Base-by-base conservation (phyloP, 352 stramenopile genomes). In the Phytophthora colocasiae region DNA sequence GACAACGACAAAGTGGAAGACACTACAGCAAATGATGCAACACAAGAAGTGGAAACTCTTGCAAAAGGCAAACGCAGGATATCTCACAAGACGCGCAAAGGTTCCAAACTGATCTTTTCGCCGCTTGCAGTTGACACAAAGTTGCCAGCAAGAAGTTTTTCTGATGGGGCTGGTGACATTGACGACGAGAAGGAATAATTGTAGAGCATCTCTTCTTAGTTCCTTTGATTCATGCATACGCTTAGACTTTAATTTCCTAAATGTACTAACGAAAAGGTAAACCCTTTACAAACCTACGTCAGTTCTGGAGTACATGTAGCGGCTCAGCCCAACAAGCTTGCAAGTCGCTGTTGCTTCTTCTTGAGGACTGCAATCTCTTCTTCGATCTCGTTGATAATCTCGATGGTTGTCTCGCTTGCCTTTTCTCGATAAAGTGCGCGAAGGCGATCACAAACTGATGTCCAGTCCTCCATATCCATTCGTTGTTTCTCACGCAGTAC, bases 71-170 rank as follows among this genome's bases (percentile, higher is more conserved):
- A 69, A 4, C 74, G 60, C 34, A 73, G 57, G 48, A 67, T 70
- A 14, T 66, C 64, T 0, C 45, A 72, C 34, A 73, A 70, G 47
- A 69, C 51, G 11, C 63, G 47, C 22, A 45, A 80, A 60, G 75
- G 62, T 5, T 53, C 73, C n/a, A 80, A 83, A 44, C 22, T 85
- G 41, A 68, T 83, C 8, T 81, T 81, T 34, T 85, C 76, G 1
- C 78, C 76, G 1, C 56, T 85, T 46, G 73, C 71, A 31, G 56
- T 81, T 36, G 64, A 72, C 14, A 27, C 46, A 15, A 75, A 69
- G 29, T 27, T 50, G 17, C 19, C 45, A 49, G 53, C n/a, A 26
- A 66, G 36, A 53, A 66, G 41, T 12, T 71, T 49, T 27, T 67
- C 50, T 34, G 65, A 44, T 15, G 59, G 55, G 34, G 29, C 22